Conservation (phyloP, 441 rosid species). For the Iberis amara region DNA sequence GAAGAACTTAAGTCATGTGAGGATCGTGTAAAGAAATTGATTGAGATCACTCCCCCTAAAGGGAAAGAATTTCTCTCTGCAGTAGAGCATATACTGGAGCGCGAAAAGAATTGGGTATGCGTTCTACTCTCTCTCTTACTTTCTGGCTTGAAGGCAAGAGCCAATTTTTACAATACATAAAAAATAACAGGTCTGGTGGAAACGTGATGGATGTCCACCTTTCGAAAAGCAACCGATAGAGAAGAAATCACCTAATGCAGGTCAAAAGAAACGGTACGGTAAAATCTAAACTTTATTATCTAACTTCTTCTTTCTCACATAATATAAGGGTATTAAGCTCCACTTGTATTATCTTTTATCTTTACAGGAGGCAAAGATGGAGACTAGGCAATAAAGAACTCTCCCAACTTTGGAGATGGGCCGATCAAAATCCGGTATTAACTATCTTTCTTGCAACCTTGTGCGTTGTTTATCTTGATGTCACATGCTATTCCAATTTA, state of each 20-base stretch:
- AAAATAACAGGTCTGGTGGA: constrained; percentile 93
- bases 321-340: constrained; percentile 6
- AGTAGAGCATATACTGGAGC: constrained; percentile 83
- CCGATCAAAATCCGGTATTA: constrained; percentile 84
- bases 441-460: constrained; percentile 5
- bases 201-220: constrained; percentile 95
- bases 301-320: constrained; percentile 4
- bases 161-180: constrained; percentile 17
- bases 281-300: constrained; percentile 6
- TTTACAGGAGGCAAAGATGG: constrained; percentile 78
- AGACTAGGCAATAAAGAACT: constrained; percentile 94
- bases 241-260: constrained; percentile 56
- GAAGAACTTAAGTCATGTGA: constrained; percentile 84
- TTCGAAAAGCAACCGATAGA: constrained; percentile 86
- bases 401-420: constrained; percentile 98
- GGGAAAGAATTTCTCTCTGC: constrained; percentile 79
- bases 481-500: constrained; percentile 13
- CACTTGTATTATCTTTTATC: constrained; percentile 5
- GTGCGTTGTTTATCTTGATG: not conserved
- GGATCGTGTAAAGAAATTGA: constrained; percentile 80
- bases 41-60: constrained; percentile 88
- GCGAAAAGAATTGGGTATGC: constrained; percentile 93
- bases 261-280: constrained; percentile 66
- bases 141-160: constrained; percentile 13
- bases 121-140: constrained; percentile 23